These are phyloP conservation scores for Bathelium albidoporum DNA, from an alignment of 495 filamentous ascomycete species.

Conservation along the genomic window DNA sequence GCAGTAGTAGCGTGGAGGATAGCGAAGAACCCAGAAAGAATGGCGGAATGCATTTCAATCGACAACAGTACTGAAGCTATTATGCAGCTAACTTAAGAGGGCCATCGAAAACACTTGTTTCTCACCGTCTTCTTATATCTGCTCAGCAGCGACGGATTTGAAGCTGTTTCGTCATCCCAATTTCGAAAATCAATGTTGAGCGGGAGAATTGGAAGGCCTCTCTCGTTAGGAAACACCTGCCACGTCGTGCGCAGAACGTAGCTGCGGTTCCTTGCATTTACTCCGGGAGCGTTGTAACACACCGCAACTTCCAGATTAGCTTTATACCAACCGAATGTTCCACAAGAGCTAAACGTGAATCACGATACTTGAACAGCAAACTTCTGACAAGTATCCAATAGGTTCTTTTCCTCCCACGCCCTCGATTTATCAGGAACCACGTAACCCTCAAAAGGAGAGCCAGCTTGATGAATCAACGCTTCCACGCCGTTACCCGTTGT, in stretches of 20 bases:
- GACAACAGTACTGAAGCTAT: neutral
- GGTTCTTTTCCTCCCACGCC: neutral
- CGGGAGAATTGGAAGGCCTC: neutral
- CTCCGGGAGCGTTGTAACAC: neutral
- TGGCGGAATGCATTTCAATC: neutral
- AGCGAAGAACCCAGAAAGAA: neutral
- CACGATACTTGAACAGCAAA: neutral
- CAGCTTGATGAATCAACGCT: neutral
- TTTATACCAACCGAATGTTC: neutral
- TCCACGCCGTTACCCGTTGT: neutral
- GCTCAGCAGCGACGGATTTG: neutral
- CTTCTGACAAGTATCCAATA: neutral
- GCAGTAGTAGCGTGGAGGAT: neutral
- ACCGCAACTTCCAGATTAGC: neutral
- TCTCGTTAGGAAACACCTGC: neutral
- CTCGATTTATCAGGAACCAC: neutral
- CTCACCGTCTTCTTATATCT: neutral
- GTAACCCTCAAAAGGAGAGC: neutral
- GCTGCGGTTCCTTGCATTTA: neutral
- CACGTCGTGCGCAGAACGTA: neutral
- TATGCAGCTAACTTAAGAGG: neutral
- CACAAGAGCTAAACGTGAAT: neutral
- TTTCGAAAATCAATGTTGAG: neutral
- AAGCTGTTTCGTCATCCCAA: neutral
- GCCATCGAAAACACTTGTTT: neutral